phyloP scores from a whole-genome alignment of 2,329 filamentous ascomycete species.

The Sarocladium oryzae region DNA sequence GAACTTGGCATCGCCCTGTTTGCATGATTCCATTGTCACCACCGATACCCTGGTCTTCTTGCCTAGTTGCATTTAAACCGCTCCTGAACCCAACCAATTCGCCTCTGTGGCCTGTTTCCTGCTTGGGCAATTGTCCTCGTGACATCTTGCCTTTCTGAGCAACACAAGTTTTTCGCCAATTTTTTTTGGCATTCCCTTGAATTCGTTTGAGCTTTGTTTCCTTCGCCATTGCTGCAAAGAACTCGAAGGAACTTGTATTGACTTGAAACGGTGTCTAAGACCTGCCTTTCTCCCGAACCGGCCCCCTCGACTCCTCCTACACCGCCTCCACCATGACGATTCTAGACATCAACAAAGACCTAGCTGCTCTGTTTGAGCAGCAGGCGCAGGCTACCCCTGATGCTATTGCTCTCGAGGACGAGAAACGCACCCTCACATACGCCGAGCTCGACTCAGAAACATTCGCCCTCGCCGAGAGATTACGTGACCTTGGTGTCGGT shows the following conservation, averaged over 20 bases:
- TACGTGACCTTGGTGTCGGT: constrained; percentile 62
- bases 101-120: no score
- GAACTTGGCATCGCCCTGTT: not conserved
- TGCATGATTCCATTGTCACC: no score
- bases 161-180: not conserved
- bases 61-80: no score
- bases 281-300: not conserved
- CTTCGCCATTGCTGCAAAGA: not conserved
- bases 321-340: constrained; percentile 45
- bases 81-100: no score
- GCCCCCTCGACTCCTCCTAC: not conserved
- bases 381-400: constrained; percentile 65
- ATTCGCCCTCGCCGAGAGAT: constrained; percentile 53
- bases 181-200: not conserved
- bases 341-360: constrained; percentile 65
- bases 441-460: constrained; percentile 64
- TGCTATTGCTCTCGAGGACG: constrained; percentile 67
- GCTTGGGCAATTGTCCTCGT: constrained; percentile 3
- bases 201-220: not conserved
- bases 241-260: not conserved
- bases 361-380: constrained; percentile 62
- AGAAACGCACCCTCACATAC: constrained; percentile 61
- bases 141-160: constrained; percentile 3
- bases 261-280: not conserved
- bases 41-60: not conserved